These are phyloP conservation scores for Colletotrichum sojae DNA, from an alignment of 2,329 filamentous ascomycete species.

Conservation along the genomic window DNA sequence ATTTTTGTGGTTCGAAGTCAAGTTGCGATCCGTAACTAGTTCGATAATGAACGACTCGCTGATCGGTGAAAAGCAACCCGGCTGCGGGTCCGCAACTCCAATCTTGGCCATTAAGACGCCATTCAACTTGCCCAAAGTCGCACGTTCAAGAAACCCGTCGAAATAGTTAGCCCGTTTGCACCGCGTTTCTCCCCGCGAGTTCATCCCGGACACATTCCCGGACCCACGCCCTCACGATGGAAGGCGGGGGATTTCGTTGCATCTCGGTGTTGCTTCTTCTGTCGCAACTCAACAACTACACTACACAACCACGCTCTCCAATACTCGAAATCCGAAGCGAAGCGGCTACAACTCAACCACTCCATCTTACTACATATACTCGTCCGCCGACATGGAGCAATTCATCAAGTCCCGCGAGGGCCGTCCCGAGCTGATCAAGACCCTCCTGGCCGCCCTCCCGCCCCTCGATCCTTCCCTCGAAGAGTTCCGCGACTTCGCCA, in stretches of 20 bases:
- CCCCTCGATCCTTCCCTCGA: slow-evolving; percentile 25
- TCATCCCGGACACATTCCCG: background rate
- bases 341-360: background rate
- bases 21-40: no score
- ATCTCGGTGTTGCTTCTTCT: background rate
- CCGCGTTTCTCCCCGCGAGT: background rate
- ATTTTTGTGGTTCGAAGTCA: no score
- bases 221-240: background rate
- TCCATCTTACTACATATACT: background rate
- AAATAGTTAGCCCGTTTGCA: no score
- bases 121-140: no score
- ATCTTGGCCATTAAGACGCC: no score
- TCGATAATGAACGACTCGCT: no score
- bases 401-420: slow-evolving; percentile 20
- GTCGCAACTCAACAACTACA: background rate
- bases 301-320: background rate
- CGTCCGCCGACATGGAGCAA: background rate
- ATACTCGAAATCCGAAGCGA: background rate
- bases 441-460: slow-evolving; percentile 27
- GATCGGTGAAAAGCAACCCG: no score
- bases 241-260: background rate
- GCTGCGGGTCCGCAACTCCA: no score
- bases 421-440: slow-evolving; percentile 25
- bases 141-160: no score
- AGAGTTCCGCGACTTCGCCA: slow-evolving; percentile 28